These are phyloP conservation scores for Tricholoma hemisulphureum DNA, from an alignment of 768 basidiomycete genomes.

Conservation along the genomic window DNA sequence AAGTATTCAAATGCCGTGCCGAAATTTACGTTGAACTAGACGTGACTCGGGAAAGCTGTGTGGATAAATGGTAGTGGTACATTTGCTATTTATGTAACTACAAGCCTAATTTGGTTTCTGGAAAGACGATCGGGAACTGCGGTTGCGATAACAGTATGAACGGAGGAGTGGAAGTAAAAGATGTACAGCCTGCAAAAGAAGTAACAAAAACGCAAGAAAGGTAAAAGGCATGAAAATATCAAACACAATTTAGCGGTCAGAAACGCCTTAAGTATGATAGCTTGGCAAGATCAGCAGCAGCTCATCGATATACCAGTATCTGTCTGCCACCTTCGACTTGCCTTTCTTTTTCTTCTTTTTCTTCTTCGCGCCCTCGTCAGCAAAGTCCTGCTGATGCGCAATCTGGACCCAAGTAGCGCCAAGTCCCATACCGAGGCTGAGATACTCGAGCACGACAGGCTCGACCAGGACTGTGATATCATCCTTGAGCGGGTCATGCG, in stretches of 20 bases:
- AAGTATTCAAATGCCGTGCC: too few relatives aligned
- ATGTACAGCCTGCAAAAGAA: background rate
- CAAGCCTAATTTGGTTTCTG: too few relatives aligned
- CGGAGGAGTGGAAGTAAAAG: too few relatives aligned
- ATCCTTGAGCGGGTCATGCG: conserved; percentile 55
- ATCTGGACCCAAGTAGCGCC: conserved; percentile 72
- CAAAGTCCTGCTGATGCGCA: conserved; percentile 35
- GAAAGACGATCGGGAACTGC: too few relatives aligned
- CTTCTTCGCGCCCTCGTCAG: conserved; percentile 17
- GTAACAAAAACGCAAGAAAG: background rate
- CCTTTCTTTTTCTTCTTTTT: conserved; percentile 39
- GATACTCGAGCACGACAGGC: conserved; percentile 38
- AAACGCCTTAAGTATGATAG: conserved; percentile 30
- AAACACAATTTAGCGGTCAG: too few relatives aligned
- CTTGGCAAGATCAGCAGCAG: conserved; percentile 37
- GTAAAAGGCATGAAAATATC: background rate
- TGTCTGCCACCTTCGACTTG: conserved; percentile 28
- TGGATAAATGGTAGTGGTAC: too few relatives aligned
- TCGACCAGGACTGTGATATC: conserved; percentile 59
- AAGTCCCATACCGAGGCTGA: conserved; percentile 57
- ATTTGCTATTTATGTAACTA: too few relatives aligned
- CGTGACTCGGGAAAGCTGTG: too few relatives aligned
- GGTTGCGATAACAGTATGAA: background rate
- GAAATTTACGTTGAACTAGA: too few relatives aligned
- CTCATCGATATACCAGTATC: conserved; percentile 46